phyloP scores from a whole-genome alignment of 495 filamentous ascomycete species.

The Sordaria brevicollis region DNA sequence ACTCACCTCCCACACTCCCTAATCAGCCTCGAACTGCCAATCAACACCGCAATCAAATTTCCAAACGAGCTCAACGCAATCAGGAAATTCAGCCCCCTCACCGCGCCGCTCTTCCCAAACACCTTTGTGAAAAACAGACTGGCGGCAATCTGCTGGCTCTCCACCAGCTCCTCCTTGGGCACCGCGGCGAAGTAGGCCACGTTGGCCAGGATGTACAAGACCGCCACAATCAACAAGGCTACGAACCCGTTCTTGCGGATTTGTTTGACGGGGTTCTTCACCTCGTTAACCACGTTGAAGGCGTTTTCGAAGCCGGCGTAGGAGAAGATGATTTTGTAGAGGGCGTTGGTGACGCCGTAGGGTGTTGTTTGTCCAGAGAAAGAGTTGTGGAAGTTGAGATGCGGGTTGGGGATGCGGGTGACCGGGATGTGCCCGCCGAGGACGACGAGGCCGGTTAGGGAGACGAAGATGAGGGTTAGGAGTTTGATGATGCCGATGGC shows the following conservation, averaged over 20 bases:
- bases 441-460: constrained; percentile 50
- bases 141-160: constrained; percentile 45
- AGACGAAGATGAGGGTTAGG: constrained; percentile 46
- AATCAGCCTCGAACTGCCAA: constrained; percentile 49
- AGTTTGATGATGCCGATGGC: constrained; percentile 47
- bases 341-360: constrained; percentile 45
- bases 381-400: constrained; percentile 46
- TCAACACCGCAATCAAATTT: constrained; percentile 49
- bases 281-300: constrained; percentile 57
- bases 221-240: constrained; percentile 37
- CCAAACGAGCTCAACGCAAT: constrained; percentile 55
- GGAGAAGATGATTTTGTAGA: constrained; percentile 54
- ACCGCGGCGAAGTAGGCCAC: constrained; percentile 53
- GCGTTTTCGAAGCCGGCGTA: constrained; percentile 54
- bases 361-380: constrained; percentile 41
- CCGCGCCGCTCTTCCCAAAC: constrained; percentile 42
- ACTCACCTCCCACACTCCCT: constrained; percentile 46
- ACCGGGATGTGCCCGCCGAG: constrained; percentile 43
- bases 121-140: constrained; percentile 50
- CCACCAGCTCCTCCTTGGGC: constrained; percentile 39
- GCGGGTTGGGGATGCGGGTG: constrained; percentile 39
- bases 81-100: constrained; percentile 47
- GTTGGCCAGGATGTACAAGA: constrained; percentile 52
- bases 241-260: constrained; percentile 36
- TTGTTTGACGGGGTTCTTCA: constrained; percentile 52